Conservation (phyloP, 208 protist genomes). For the Endotrypanum monterogeii region DNA sequence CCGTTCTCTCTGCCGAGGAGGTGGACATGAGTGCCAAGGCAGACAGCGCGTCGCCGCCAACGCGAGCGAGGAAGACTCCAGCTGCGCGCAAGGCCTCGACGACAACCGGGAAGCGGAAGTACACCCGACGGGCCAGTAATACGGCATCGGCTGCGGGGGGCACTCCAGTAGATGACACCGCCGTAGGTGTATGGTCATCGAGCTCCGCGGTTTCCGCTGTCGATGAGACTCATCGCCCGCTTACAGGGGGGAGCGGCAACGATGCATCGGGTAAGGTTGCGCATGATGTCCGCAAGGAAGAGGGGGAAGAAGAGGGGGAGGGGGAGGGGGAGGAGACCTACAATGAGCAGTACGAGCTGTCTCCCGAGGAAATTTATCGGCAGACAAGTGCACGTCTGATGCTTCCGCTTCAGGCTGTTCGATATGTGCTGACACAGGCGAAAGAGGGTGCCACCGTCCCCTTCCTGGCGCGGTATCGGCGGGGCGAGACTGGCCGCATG, state of each 20-base stretch:
- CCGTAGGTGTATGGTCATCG: neutral
- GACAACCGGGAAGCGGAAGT: conserved; percentile 8
- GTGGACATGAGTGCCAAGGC: neutral
- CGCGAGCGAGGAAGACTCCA: neutral
- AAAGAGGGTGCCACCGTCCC: conserved; percentile 82
- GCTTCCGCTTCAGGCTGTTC: conserved; percentile 33
- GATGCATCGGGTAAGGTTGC: neutral
- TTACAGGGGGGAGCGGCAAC: neutral
- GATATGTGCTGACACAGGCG: conserved; percentile 63
- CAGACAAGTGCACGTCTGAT: conserved; percentile 47
- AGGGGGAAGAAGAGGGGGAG: conserved; percentile 19
- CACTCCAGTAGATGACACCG: neutral
- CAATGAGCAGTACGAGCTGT: conserved; percentile 22
- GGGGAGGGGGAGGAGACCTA: conserved; percentile 22
- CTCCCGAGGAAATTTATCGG: conserved; percentile 29
- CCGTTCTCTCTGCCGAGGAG: neutral
- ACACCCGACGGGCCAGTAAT: conserved; percentile 3
- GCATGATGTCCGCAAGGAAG: neutral
- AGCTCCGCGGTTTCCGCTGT: neutral
- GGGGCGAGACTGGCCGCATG: conserved; percentile 75
- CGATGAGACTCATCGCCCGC: neutral
- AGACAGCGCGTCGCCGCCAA: neutral
- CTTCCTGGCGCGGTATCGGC: conserved; percentile 88
- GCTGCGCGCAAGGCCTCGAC: neutral
- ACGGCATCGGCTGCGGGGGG: neutral